These are phyloP conservation scores for Epichloe hybrida DNA, from an alignment of 2,329 filamentous ascomycete species.

Conservation along the genomic window DNA sequence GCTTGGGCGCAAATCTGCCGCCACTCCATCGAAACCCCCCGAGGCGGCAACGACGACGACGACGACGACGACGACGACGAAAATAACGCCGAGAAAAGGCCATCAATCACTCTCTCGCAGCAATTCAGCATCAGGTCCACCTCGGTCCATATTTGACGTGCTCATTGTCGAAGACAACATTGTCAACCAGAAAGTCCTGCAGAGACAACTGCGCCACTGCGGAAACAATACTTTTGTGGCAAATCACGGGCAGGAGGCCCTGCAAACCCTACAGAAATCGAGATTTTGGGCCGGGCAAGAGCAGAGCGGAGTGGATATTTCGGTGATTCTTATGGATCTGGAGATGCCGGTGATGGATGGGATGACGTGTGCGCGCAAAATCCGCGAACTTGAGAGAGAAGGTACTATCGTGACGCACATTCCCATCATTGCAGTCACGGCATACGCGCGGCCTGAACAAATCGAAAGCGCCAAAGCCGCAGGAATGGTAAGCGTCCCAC, in stretches of 20 bases:
- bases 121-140: constrained; percentile 6
- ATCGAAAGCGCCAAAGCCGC: constrained; percentile 56
- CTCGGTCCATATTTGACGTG: constrained; percentile 32
- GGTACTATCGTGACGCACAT: constrained; percentile 51
- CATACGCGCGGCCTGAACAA: constrained; percentile 64
- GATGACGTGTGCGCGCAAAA: constrained; percentile 55
- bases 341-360: constrained; percentile 82
- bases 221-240: constrained; percentile 49
- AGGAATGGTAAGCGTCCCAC: constrained; percentile 47
- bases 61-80: neutral
- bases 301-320: constrained; percentile 37
- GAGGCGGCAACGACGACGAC: neutral
- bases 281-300: constrained; percentile 40
- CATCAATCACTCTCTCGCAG: neutral
- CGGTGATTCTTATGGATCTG: constrained; percentile 65
- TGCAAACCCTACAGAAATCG: constrained; percentile 42
- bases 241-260: constrained; percentile 50
- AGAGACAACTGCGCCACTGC: constrained; percentile 45
- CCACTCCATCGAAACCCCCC: neutral
- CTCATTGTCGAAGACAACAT: constrained; percentile 57
- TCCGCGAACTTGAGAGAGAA: constrained; percentile 52
- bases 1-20: constrained; percentile 16
- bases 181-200: constrained; percentile 51
- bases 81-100: neutral
- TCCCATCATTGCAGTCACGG: constrained; percentile 74